Percentiles rank a stretch among this genome's conserved stretches.
phyloP scores from a whole-genome alignment of 306 rosid species.

The Gillenia trifoliata region DNA sequence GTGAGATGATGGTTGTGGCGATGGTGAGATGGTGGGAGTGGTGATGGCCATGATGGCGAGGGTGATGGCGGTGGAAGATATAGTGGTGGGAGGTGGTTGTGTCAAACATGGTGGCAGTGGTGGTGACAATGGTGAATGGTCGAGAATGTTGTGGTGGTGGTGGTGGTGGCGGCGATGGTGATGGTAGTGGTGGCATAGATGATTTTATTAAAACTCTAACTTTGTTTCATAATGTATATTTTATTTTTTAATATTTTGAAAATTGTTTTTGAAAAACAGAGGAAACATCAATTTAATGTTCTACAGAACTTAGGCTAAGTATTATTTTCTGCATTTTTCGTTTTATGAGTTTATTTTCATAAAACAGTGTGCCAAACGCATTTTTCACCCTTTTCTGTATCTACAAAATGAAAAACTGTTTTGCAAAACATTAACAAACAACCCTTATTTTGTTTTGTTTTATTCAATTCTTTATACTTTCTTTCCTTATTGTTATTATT shows the following conservation, averaged over 20 bases:
- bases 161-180: not conserved
- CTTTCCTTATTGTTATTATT: no score
- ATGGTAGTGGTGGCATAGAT: not conserved
- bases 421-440: not conserved
- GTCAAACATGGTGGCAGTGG: not conserved
- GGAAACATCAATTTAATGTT: not conserved
- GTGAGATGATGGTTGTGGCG: no score
- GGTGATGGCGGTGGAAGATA: not conserved
- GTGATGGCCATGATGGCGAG: not conserved
- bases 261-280: no score
- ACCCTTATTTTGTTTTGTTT: no score
- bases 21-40: no score
- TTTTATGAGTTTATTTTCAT: no score
- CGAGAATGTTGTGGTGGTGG: not conserved
- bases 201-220: not conserved
- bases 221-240: no score
- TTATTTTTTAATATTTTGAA: not conserved
- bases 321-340: no score
- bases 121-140: no score
- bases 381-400: not conserved
- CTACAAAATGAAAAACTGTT: no score
- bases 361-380: rapidly evolving
- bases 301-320: not conserved
- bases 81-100: not conserved
- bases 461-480: no score